Evolutionary conservation across 352 stramenopile species (phyloP).

Genomic region (Globisporangium carolinianum): DNA sequence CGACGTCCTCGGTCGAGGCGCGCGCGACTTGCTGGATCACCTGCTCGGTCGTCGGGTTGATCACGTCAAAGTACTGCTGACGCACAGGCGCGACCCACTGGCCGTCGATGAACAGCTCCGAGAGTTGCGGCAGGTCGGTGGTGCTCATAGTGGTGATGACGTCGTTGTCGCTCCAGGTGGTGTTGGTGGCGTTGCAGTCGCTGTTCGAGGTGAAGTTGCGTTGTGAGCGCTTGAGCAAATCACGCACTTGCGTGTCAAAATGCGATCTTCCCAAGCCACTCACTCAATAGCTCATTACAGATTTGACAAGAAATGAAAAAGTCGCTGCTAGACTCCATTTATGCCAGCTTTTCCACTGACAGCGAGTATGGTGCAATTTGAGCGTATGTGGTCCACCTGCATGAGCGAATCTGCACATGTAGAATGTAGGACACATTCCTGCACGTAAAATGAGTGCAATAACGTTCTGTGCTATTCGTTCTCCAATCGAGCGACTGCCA

Average conservation of each 20-base stretch:
- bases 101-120: conserved; percentile 58
- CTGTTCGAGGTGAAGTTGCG: background rate
- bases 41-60: conserved; percentile 46
- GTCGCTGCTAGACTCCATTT: background rate
- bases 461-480: too few species aligned
- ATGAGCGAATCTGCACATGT: background rate
- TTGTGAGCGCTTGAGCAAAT: too few species aligned
- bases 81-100: conserved; percentile 37
- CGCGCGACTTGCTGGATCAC: conserved; percentile 45
- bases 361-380: background rate
- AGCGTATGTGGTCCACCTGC: background rate
- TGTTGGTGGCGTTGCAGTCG: background rate
- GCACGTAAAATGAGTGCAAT: background rate
- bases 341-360: background rate
- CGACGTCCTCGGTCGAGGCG: conserved; percentile 35
- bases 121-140: conserved; percentile 22
- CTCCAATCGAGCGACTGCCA: too few species aligned
- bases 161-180: background rate
- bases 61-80: conserved; percentile 45
- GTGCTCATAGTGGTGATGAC: background rate
- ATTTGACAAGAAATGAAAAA: too few species aligned
- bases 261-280: background rate
- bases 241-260: background rate
- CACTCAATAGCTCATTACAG: too few species aligned
- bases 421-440: background rate